These are phyloP conservation scores for Bauhinia variegata DNA, from an alignment of 306 rosid species.

Conservation along the genomic window DNA sequence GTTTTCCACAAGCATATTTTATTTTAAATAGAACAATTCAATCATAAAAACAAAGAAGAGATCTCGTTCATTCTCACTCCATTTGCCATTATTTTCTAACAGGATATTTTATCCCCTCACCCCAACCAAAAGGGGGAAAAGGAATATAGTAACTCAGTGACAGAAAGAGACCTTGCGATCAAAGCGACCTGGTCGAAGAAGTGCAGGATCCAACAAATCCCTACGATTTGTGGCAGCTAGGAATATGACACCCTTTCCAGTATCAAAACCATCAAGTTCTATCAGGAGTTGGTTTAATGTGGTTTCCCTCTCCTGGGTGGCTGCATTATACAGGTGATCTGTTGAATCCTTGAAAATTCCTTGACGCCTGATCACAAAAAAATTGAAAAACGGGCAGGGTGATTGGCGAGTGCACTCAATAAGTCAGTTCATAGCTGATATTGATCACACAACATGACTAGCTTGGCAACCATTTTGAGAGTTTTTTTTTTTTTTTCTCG, in stretches of 20 bases:
- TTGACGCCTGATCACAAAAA: slow-evolving; percentile 78
- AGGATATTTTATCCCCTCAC: slow-evolving; percentile 14
- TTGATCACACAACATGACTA: slow-evolving; percentile 30
- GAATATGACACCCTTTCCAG: slow-evolving; percentile 98
- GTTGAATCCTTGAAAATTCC: slow-evolving; percentile 83
- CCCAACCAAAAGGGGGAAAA: slow-evolving; percentile 38
- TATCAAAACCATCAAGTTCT: slow-evolving; percentile 98
- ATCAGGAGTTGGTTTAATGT: slow-evolving; percentile 93
- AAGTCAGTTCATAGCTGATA: slow-evolving; percentile 36
- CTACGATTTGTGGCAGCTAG: slow-evolving; percentile 96
- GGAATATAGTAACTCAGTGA: slow-evolving; percentile 24
- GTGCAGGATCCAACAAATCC: slow-evolving; percentile 98
- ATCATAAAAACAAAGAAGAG: slow-evolving; percentile 25
- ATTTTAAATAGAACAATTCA: slow-evolving; percentile 24
- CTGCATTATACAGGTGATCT: slow-evolving; percentile 85
- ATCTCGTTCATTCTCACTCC: slow-evolving; percentile 16
- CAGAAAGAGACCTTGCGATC: slow-evolving; percentile 90
- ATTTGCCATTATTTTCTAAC: slow-evolving; percentile 14
- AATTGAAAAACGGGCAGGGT: slow-evolving; percentile 36
- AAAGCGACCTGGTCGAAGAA: slow-evolving; percentile 98
- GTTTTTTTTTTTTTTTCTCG: slow-evolving; percentile 11
- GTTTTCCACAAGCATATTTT: slow-evolving; percentile 9
- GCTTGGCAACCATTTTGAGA: slow-evolving; percentile 29
- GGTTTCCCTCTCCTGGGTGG: slow-evolving; percentile 99
- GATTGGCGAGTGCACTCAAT: slow-evolving; percentile 24